Evolutionary conservation across 2,329 filamentous ascomycete species (phyloP), one percentile per base, ranked within the genome.

Genomic region (Torrubiella hemipterigena): DNA sequence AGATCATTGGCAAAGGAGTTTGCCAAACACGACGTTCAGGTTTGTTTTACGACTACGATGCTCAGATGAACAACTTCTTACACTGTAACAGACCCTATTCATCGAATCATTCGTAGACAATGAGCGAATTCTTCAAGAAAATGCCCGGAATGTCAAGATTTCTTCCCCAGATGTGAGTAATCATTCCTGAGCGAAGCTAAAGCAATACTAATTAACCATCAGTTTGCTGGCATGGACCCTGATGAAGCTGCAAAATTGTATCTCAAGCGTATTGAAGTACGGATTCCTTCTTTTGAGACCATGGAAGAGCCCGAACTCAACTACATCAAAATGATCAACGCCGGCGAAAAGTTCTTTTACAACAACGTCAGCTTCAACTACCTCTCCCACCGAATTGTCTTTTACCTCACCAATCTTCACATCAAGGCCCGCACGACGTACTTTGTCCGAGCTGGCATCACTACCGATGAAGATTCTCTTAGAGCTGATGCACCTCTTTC

Each of bases 291-390:
- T 36, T 98, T 94, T 45, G 87, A 98, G 59, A 93, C 85, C 2
- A 96, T 98, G 86, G 73, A 87, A 46, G 91, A 98, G 54, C 69
- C 71, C 18, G 87, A 96, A 42, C 69, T 98, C 40, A 94, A 96
- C 53, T 98, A 89, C 59, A 89, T 98, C 61, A 95, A 94, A 63
- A 95, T 98, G 89, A 93, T 96, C 52, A 98, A 98, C 45, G 91
- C 91, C 7, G 91, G 91, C 27, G 77, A 89, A 49, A 77, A 85
- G 43, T 81, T 98, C 49, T 81, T 89, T 45, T 89, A 96, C 57
- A 98, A 98, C 61, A 95, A 96, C 43, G 83, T 91, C 52, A 87
- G 81, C 49, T 96, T 98, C 55, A 89, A 87, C 45, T 98, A 98
- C 50, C 70, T 98, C 19, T 93, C 87, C 1, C 87, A 98, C 53